Percentiles rank a stretch among this genome's conserved stretches.
phyloP scores from a whole-genome alignment of 2,329 filamentous ascomycete species.

The Neonectria coccinea region DNA sequence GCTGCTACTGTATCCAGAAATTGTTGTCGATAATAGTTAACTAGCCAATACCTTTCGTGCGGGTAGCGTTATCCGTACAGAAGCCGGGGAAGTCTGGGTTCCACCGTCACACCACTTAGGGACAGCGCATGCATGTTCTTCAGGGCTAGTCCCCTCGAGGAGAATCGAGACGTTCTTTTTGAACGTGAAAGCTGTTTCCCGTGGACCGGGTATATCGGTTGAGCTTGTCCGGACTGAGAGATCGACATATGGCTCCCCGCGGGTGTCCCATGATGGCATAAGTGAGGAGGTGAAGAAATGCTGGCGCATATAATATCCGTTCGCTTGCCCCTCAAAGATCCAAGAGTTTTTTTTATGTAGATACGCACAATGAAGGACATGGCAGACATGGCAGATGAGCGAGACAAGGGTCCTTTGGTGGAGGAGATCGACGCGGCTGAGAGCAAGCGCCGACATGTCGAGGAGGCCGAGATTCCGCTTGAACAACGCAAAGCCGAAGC shows the following conservation, averaged over 20 bases:
- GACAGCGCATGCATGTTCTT: background rate
- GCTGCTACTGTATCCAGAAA: background rate
- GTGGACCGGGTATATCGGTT: background rate
- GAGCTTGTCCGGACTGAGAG: constrained; percentile 11
- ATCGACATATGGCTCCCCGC: constrained; percentile 2
- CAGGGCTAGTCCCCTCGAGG: too few relatives aligned
- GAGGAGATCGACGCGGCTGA: constrained; percentile 14
- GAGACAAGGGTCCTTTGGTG: constrained; percentile 5
- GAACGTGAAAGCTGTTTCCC: too few relatives aligned
- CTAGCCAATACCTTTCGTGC: constrained; percentile 11
- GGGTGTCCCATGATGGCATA: background rate
- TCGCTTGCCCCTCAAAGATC: background rate
- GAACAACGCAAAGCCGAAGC: constrained; percentile 29
- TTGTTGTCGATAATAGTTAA: too few relatives aligned
- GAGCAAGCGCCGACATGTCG: constrained; percentile 16
- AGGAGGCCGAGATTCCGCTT: constrained; percentile 17
- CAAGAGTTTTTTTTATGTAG: too few relatives aligned
- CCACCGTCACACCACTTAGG: constrained; percentile 4
- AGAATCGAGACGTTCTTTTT: background rate
- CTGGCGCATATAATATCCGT: background rate
- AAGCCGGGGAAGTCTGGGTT: constrained; percentile 20
- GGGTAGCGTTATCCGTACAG: constrained; percentile 18
- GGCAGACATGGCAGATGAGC: constrained; percentile 10
- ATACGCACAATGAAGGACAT: background rate
- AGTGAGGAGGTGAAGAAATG: background rate